A percentile compares a stretch with the other conserved stretches of the same genome.
These are phyloP conservation scores for Podaxis pistillaris DNA, from an alignment of 768 basidiomycete genomes.

Conservation along the genomic window DNA sequence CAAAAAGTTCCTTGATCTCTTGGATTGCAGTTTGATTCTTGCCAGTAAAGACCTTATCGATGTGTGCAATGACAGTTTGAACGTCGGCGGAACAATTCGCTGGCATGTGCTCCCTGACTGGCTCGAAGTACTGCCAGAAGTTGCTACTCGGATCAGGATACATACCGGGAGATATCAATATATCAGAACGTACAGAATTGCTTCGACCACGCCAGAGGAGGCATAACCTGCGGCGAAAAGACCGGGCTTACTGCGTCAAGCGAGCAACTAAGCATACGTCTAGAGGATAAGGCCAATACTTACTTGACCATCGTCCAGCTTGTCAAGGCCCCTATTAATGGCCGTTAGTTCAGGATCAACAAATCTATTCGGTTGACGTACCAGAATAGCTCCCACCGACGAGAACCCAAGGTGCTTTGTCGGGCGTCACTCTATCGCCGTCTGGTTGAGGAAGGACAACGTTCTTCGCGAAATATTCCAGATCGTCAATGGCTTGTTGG, in stretches of 20 bases:
- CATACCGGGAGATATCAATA: neutral
- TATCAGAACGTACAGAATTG: slow-evolving; percentile 41
- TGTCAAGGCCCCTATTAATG: slow-evolving; percentile 37
- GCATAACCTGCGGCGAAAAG: slow-evolving; percentile 67
- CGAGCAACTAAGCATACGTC: neutral
- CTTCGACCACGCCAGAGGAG: slow-evolving; percentile 65
- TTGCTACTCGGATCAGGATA: slow-evolving; percentile 32
- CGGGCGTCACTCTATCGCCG: slow-evolving; percentile 59
- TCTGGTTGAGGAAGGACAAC: slow-evolving; percentile 66
- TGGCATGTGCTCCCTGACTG: slow-evolving; percentile 66
- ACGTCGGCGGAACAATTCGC: slow-evolving; percentile 74
- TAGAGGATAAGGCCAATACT: slow-evolving; percentile 18
- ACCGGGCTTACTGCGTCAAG: slow-evolving; percentile 47
- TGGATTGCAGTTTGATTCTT: slow-evolving; percentile 47
- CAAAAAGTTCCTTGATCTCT: slow-evolving; percentile 55
- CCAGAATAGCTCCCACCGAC: slow-evolving; percentile 53
- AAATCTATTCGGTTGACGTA: slow-evolving; percentile 14
- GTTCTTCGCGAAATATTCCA: slow-evolving; percentile 67
- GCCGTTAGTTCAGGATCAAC: neutral
- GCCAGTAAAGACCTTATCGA: slow-evolving; percentile 55
- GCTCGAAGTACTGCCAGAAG: slow-evolving; percentile 75
- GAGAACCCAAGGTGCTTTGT: slow-evolving; percentile 48
- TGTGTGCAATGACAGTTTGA: slow-evolving; percentile 56
- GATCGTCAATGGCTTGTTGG: slow-evolving; percentile 73
- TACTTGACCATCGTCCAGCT: slow-evolving; percentile 73